These are phyloP conservation scores for Leersia perrieri DNA, from an alignment of 176 grass and related monocot species.

Conservation along the genomic window DNA sequence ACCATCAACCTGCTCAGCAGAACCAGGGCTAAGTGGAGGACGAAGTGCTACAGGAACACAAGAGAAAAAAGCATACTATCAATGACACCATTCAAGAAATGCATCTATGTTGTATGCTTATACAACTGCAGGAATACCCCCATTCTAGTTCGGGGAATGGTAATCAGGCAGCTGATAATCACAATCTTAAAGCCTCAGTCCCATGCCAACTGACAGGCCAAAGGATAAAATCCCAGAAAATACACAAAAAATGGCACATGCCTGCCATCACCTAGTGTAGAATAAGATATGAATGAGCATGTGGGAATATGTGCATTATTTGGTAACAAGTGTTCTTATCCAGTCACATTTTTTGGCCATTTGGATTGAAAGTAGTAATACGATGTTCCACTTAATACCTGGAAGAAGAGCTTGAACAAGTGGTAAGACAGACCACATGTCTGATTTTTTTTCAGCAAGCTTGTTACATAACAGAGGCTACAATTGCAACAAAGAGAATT, in stretches of 20 bases:
- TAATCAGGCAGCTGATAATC: not conserved
- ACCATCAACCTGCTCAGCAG: conserved; percentile 75
- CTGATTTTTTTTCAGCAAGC: conserved; percentile 72
- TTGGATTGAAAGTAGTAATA: conserved; percentile 25
- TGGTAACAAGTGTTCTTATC: conserved; percentile 3
- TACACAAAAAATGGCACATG: not conserved
- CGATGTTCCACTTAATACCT: conserved; percentile 45
- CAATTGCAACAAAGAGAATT: conserved; percentile 47
- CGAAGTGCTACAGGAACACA: conserved; percentile 66
- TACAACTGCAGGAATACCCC: not conserved
- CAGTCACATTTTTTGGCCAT: not conserved
- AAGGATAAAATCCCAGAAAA: conserved; percentile 7
- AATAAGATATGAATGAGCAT: conserved; percentile 21
- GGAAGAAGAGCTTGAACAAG: conserved; percentile 95
- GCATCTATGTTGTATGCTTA: not conserved
- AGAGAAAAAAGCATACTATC: conserved; percentile 36
- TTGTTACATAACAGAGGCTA: conserved; percentile 73
- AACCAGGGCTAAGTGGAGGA: conserved; percentile 55
- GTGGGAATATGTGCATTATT: not conserved
- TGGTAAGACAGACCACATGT: conserved; percentile 81
- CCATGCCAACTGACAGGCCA: not conserved
- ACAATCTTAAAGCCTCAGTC: not conserved
- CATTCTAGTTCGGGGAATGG: not conserved
- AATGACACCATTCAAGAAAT: not conserved
- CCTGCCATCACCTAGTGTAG: conserved; percentile 9